Evolutionary conservation across 768 basidiomycete species (phyloP).

Genomic region (Punctularia strigosozonata): DNA sequence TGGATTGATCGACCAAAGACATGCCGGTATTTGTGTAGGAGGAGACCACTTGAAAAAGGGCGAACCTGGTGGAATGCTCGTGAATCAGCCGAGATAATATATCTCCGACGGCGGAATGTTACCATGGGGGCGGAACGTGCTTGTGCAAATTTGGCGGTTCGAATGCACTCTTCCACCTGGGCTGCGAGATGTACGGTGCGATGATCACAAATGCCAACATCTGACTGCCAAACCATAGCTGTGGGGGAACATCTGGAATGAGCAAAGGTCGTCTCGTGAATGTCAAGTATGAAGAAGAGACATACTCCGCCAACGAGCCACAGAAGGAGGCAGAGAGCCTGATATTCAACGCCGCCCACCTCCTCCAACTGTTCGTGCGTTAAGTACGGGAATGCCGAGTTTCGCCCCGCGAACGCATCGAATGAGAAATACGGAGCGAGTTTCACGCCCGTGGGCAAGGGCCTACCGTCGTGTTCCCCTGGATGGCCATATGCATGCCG

Average conservation of each 20-base stretch:
- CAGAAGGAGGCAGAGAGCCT: slow-evolving; percentile 67
- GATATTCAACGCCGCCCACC: slow-evolving; percentile 88
- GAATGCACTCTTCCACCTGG: slow-evolving; percentile 51
- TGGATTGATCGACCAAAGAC: slow-evolving; percentile 79
- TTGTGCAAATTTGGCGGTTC: slow-evolving; percentile 44
- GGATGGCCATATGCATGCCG: too few relatives aligned
- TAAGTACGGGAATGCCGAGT: slow-evolving; percentile 58
- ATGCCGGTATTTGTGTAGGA: slow-evolving; percentile 84
- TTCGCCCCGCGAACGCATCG: slow-evolving; percentile 73
- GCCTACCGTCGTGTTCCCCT: too few relatives aligned
- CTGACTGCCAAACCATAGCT: slow-evolving; percentile 60
- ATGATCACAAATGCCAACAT: slow-evolving; percentile 60
- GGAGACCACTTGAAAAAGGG: slow-evolving; percentile 75
- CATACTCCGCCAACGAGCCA: slow-evolving; percentile 72
- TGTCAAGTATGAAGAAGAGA: slow-evolving; percentile 7
- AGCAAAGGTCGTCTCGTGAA: background rate
- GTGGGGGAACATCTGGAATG: slow-evolving; percentile 1
- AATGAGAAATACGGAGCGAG: slow-evolving; percentile 77
- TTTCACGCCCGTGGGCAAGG: slow-evolving; percentile 27
- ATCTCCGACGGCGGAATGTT: slow-evolving; percentile 6
- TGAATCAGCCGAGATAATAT: too few relatives aligned
- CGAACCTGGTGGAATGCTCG: slow-evolving; percentile 70
- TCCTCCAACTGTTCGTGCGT: slow-evolving; percentile 82
- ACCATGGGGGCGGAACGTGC: slow-evolving; percentile 57
- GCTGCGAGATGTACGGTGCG: slow-evolving; percentile 64